phyloP scores from a whole-genome alignment of 768 basidiomycete genomes.

The Panaeolus cyanescens region DNA sequence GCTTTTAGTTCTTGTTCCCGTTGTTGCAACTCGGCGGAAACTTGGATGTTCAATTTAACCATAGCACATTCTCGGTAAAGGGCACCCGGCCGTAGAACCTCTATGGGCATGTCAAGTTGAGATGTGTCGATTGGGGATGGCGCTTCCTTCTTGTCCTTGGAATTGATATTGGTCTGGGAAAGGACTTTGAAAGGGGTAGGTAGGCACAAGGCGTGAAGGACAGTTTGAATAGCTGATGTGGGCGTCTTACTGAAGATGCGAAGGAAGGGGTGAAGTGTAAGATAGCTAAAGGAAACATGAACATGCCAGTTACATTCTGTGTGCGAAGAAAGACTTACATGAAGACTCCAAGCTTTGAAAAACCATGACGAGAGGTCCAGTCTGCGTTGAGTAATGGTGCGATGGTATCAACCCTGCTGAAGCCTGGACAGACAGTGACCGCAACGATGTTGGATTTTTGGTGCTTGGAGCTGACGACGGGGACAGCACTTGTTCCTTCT shows the following conservation, averaged over 20 bases:
- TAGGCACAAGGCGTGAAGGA: conserved; percentile 82
- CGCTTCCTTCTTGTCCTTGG: conserved; percentile 2
- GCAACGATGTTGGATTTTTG: conserved; percentile 78
- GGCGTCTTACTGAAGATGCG: conserved; percentile 73
- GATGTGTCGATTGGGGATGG: conserved; percentile 16
- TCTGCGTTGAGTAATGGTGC: conserved; percentile 55
- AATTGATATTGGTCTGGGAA: conserved; percentile 22
- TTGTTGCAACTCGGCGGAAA: conserved; percentile 18
- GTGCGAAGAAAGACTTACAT: conserved; percentile 41
- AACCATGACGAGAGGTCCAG: conserved; percentile 34
- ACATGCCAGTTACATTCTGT: background rate
- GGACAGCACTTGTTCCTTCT: conserved; percentile 31
- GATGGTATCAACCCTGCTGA: conserved; percentile 71
- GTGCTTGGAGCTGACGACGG: conserved; percentile 34
- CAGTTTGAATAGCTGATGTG: conserved; percentile 61
- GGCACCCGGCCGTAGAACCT: conserved; percentile 77
- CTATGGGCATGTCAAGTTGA: conserved; percentile 39
- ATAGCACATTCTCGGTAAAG: conserved; percentile 78
- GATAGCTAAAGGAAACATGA: conserved; percentile 47
- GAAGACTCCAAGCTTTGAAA: conserved; percentile 44
- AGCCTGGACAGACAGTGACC: conserved; percentile 73
- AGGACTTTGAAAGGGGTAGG: conserved; percentile 75
- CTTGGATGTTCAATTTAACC: conserved; percentile 43
- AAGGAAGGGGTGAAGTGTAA: conserved; percentile 66
- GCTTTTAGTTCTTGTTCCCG: conserved; percentile 10